Evolutionary conservation across 1,284 basidiomycete species (phyloP).

Genomic region (Puccinia horiana): DNA sequence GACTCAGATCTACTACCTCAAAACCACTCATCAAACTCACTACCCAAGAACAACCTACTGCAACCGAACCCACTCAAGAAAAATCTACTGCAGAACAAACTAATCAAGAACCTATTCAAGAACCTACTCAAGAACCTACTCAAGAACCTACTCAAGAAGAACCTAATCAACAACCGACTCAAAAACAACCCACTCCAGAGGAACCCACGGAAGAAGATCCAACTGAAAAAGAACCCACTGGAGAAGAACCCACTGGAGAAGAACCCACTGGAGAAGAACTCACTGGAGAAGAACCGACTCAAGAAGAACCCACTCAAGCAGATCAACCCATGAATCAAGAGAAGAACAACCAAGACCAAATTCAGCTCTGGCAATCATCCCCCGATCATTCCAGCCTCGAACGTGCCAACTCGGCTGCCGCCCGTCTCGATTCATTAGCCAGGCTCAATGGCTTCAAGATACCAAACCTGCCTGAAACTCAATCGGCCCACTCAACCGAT

Average conservation of each 20-base stretch:
- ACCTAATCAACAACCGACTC: neutral
- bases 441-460: slow-evolving; percentile 27
- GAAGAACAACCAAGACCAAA: slow-evolving; percentile 7
- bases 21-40: neutral
- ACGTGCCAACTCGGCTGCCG: slow-evolving; percentile 43
- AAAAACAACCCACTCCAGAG: neutral
- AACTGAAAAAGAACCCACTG: neutral
- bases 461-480: neutral
- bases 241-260: neutral
- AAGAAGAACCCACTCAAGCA: neutral
- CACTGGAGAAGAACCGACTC: neutral
- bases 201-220: no score
- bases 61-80: neutral
- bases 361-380: slow-evolving; percentile 21
- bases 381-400: slow-evolving; percentile 28
- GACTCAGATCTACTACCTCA: neutral
- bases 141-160: no score
- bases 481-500: neutral
- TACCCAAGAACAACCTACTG: neutral
- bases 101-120: neutral
- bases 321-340: neutral
- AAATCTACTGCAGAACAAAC: neutral
- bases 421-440: slow-evolving; percentile 42
- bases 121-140: neutral
- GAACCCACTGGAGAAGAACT: no score